Conservation (phyloP, 2,329 filamentous ascomycete genomes). For the Apiospora kogelbergensis region DNA sequence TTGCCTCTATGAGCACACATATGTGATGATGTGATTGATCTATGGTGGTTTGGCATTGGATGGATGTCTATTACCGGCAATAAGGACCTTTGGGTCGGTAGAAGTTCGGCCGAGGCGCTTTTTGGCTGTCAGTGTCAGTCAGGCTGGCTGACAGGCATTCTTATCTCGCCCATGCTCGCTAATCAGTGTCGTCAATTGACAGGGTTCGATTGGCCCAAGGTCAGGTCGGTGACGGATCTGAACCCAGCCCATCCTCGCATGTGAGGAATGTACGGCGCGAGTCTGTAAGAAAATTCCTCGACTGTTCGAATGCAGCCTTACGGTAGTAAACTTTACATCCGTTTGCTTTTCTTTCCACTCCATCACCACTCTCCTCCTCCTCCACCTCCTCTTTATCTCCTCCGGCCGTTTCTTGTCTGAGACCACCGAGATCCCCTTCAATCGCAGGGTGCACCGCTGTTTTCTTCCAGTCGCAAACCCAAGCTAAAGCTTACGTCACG, state of each 20-base stretch:
- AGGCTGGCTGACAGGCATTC: neutral
- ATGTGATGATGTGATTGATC: too few species aligned
- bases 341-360: neutral
- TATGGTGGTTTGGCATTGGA: neutral
- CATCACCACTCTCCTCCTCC: neutral
- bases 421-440: neutral
- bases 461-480: neutral
- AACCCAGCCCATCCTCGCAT: neutral
- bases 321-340: neutral
- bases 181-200: conserved; percentile 3
- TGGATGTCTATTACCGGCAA: neutral
- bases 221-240: neutral
- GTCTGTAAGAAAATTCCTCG: neutral
- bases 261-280: neutral
- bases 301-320: neutral
- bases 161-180: neutral
- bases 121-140: too few species aligned
- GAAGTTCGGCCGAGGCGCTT: neutral
- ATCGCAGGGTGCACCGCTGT: neutral
- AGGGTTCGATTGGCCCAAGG: neutral
- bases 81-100: neutral
- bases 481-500: neutral
- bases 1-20: neutral
- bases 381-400: neutral
- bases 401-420: neutral